Conservation (phyloP, 2,329 filamentous ascomycete genomes). For the Onygena corvina region DNA sequence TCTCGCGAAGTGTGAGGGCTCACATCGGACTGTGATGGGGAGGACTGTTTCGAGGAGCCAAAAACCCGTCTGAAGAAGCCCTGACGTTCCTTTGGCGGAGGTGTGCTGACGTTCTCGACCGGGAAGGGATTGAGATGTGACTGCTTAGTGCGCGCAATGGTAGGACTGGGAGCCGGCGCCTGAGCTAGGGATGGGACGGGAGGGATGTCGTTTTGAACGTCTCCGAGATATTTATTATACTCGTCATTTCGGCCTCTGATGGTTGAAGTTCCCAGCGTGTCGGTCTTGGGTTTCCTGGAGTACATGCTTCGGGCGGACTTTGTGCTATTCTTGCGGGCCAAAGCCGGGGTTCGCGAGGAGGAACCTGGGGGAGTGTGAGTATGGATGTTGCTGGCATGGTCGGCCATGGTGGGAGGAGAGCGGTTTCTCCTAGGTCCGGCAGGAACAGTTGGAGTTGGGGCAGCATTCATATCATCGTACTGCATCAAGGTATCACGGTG, state of each 20-base stretch:
- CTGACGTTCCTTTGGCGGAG: slow-evolving; percentile 52
- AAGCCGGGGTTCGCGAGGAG: slow-evolving; percentile 22
- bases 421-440: slow-evolving; percentile 56
- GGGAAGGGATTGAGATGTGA: slow-evolving; percentile 20
- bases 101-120: slow-evolving; percentile 32
- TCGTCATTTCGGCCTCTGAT: slow-evolving; percentile 25
- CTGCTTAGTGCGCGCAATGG: slow-evolving; percentile 41
- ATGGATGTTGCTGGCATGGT: slow-evolving; percentile 16
- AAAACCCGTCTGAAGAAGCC: slow-evolving; percentile 94
- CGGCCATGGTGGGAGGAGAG: slow-evolving; percentile 28
- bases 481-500: slow-evolving; percentile 8
- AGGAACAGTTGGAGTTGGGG: slow-evolving; percentile 73
- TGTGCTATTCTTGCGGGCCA: slow-evolving; percentile 33
- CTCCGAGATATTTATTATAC: slow-evolving; percentile 18
- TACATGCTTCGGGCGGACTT: slow-evolving; percentile 33
- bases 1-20: slow-evolving; percentile 9
- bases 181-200: slow-evolving; percentile 37
- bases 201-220: slow-evolving; percentile 26
- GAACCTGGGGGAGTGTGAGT: slow-evolving; percentile 14
- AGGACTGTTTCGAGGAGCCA: slow-evolving; percentile 53
- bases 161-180: slow-evolving; percentile 42
- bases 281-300: slow-evolving; percentile 27
- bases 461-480: slow-evolving; percentile 56
- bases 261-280: slow-evolving; percentile 29
- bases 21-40: slow-evolving; percentile 12